Evolutionary conservation across 1,139 yeast genomes (phyloP), one percentile per base, ranked within the genome.

Genomic region (Yamadazyma friedrichii): DNA sequence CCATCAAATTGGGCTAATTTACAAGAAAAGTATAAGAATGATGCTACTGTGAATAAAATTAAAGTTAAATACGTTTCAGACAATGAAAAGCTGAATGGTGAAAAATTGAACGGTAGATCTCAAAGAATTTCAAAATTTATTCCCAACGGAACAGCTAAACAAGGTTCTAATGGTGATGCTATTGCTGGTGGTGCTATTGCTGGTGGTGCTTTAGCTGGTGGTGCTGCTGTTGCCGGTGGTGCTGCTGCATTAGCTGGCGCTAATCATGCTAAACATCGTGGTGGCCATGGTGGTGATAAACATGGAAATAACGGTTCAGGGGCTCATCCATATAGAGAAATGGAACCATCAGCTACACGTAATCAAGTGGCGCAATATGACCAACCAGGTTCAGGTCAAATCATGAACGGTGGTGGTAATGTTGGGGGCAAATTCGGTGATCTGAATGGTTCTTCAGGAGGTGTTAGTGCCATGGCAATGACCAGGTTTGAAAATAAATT

Each of bases 111-210:
- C 24, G 53, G 54, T 2, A 50, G 36, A 38, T 50, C 54, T n/a
- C 45, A 51, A 35, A 42, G 54, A 28, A 51, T 51, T 20, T 49
- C 53, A 38, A 51, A 51, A 36, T 51, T 51, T 37, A 53, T 43
- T 29, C 47, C 54, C 12, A 51, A 51, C 36, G 54, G 54, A 20
- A 22, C 46, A n/a, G 49, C 40, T 33, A 8, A 20, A 20, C 5
- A n/a, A n/a, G n/a, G n/a, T n/a, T n/a, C 24, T 20, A 25, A 36
- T 30, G 31, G 24, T 30, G 41, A 30, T 13, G 46, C 35, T 13
- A 46, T 31, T 17, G 46, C 43, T 10, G 47, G 36, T 9, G 42
- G 39, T 28, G 43, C 39, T 10, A 43, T 42, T 3, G 34, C 39
- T 10, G 43, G 39, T 15, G 39, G 33, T 12, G 35, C 33, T 6